A percentile compares a stretch with the other conserved stretches of the same genome.
These are phyloP conservation scores for Cantharellus cinnabarinus DNA, from an alignment of 768 basidiomycete species.

Conservation along the genomic window DNA sequence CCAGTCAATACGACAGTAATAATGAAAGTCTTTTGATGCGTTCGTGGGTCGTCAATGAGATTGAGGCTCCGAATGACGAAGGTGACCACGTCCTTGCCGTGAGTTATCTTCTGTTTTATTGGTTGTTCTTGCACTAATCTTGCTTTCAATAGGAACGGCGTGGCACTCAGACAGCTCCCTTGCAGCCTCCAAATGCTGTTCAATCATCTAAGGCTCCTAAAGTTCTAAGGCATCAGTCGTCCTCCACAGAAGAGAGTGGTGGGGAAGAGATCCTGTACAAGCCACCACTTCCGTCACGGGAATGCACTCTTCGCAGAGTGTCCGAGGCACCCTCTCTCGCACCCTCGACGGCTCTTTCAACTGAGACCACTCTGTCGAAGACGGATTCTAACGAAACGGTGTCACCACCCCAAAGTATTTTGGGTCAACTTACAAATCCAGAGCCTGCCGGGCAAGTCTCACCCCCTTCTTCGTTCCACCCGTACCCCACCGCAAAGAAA, in stretches of 20 bases:
- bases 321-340: neutral
- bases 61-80: neutral
- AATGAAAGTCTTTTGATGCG: constrained; percentile 80
- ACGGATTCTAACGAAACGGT: neutral
- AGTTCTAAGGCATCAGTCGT: constrained; percentile 21
- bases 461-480: constrained; percentile 13
- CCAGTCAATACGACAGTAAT: constrained; percentile 22
- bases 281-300: constrained; percentile 1
- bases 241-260: constrained; percentile 65
- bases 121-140: too few relatives aligned
- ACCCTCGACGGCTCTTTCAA: neutral
- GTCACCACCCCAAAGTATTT: neutral
- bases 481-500: constrained; percentile 33
- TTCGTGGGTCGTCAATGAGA: constrained; percentile 57
- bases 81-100: neutral
- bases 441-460: constrained; percentile 17
- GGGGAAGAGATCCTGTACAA: constrained; percentile 72
- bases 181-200: neutral
- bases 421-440: neutral
- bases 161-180: neutral
- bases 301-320: neutral
- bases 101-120: neutral
- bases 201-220: neutral
- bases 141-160: neutral
- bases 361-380: neutral